Evolutionary conservation across 371 early-diverging fungal genomes (phyloP).

Genomic region (Zopfochytrium polystomum): DNA sequence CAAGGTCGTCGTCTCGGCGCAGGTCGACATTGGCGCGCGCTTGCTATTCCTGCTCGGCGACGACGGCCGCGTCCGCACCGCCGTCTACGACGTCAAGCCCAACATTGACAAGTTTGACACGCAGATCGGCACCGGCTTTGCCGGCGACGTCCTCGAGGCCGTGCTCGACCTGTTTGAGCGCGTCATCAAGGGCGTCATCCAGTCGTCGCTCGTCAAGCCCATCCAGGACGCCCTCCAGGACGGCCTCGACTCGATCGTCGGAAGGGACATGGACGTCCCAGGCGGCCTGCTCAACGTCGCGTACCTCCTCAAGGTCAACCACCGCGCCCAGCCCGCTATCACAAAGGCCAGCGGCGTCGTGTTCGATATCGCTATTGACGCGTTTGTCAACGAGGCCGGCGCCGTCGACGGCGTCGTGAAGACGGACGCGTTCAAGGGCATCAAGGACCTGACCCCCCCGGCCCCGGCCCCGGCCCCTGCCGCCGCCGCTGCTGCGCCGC

Average conservation of each 20-base stretch:
- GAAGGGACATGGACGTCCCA: slow-evolving; percentile 10
- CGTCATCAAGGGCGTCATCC: slow-evolving; percentile 2
- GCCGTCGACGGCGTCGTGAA: too few species aligned
- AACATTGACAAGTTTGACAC: slow-evolving; percentile 15
- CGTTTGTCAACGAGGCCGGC: slow-evolving; percentile 9
- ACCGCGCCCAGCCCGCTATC: slow-evolving; percentile 6
- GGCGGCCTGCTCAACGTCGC: slow-evolving; percentile 9
- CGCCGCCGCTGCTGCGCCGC: too few species aligned
- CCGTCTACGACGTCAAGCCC: slow-evolving; percentile 1
- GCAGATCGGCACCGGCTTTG: slow-evolving; percentile 12
- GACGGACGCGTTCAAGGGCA: too few species aligned
- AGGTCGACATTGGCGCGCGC: slow-evolving; percentile 9
- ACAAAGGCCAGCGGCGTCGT: slow-evolving; percentile 12
- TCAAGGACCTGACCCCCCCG: too few species aligned
- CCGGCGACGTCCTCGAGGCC: slow-evolving; percentile 12
- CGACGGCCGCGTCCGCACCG: slow-evolving; percentile 15
- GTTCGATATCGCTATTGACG: slow-evolving; percentile 14
- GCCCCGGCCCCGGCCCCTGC: too few species aligned
- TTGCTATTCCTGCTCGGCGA: slow-evolving; percentile 3
- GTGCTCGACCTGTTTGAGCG: slow-evolving; percentile 6
- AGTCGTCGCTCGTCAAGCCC: neutral
- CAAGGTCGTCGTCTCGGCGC: slow-evolving; percentile 2
- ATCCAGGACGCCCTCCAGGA: slow-evolving; percentile 5
- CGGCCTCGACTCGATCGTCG: slow-evolving; percentile 11
- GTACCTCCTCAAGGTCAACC: slow-evolving; percentile 11